These are phyloP conservation scores for Paraphoma chrysanthemicola DNA, from an alignment of 2,329 filamentous ascomycete genomes.

Conservation along the genomic window DNA sequence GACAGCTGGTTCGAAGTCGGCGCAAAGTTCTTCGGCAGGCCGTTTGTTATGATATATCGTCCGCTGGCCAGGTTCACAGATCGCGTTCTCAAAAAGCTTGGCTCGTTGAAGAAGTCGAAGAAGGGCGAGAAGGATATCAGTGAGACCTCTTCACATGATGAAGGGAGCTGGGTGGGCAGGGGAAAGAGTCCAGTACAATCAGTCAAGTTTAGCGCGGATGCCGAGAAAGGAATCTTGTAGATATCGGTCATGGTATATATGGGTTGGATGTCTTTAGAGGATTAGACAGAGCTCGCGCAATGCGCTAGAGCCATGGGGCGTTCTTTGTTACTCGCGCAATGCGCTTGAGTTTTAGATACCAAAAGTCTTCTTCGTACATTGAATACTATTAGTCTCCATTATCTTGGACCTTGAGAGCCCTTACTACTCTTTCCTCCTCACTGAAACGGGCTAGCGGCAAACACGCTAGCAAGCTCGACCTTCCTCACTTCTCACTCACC, in stretches of 20 bases:
- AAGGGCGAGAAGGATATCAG: constrained; percentile 10
- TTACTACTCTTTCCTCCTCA: background rate
- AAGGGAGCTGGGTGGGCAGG: constrained; percentile 12
- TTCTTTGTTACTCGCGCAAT: constrained; percentile 13
- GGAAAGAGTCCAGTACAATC: constrained; percentile 24
- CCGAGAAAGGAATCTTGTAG: constrained; percentile 24
- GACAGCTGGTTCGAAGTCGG: constrained; percentile 45
- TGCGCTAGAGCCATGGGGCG: constrained; percentile 17
- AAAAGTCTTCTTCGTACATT: background rate
- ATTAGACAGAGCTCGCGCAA: constrained; percentile 17
- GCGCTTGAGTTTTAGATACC: constrained; percentile 10
- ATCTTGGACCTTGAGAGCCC: background rate
- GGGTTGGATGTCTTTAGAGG: too few relatives aligned
- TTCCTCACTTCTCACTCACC: background rate
- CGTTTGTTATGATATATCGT: constrained; percentile 31
- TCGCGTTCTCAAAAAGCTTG: constrained; percentile 16
- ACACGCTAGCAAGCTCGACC: background rate
- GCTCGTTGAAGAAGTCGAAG: constrained; percentile 17
- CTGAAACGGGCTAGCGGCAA: background rate
- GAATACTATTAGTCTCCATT: too few relatives aligned
- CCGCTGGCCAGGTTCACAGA: constrained; percentile 21
- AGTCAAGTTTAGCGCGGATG: constrained; percentile 11
- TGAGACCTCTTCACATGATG: constrained; percentile 2
- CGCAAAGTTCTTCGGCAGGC: constrained; percentile 30
- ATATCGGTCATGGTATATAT: background rate